Conservation (phyloP, 805 yeast species). For the Pichia paraexigua region DNA sequence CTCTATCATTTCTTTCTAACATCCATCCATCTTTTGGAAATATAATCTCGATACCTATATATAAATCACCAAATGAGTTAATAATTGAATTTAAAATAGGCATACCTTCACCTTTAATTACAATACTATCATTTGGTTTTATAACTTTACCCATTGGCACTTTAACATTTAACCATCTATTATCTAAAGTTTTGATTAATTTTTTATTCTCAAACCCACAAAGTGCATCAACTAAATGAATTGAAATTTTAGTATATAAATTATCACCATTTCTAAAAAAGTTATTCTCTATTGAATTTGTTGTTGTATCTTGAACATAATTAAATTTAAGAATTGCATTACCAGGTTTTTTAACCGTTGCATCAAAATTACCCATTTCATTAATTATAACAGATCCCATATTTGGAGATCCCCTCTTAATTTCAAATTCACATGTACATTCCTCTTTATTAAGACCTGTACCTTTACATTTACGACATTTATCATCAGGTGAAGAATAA, state of each 20-base stretch:
- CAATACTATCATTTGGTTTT: conserved; percentile 63
- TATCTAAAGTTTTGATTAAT: conserved; percentile 70
- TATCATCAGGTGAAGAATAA: conserved; percentile 52
- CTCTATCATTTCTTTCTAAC: conserved; percentile 58
- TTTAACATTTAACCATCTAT: conserved; percentile 55
- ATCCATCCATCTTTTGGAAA: conserved; percentile 87
- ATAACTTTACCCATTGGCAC: conserved; percentile 75
- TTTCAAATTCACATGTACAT: conserved; percentile 66
- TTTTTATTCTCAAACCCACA: conserved; percentile 65
- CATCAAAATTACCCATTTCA: conserved; percentile 72
- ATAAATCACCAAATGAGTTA: conserved; percentile 54
- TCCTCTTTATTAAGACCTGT: conserved; percentile 51
- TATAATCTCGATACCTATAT: conserved; percentile 59
- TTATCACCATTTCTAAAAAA: conserved; percentile 51
- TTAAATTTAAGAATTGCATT: conserved; percentile 61
- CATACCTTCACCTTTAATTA: conserved; percentile 75
- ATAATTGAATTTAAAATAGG: conserved; percentile 38
- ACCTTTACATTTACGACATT: conserved; percentile 74
- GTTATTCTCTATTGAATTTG: conserved; percentile 10
- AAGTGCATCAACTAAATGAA: conserved; percentile 75
- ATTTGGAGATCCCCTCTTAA: conserved; percentile 61
- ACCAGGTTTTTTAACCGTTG: conserved; percentile 61
- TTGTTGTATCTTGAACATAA: conserved; percentile 34
- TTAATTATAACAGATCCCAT: conserved; percentile 53
- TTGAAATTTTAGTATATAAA: conserved; percentile 47